Evolutionary conservation across 345 rosid species (phyloP), one percentile per base, ranked within the genome.

Genomic region (Citrus australasica): DNA sequence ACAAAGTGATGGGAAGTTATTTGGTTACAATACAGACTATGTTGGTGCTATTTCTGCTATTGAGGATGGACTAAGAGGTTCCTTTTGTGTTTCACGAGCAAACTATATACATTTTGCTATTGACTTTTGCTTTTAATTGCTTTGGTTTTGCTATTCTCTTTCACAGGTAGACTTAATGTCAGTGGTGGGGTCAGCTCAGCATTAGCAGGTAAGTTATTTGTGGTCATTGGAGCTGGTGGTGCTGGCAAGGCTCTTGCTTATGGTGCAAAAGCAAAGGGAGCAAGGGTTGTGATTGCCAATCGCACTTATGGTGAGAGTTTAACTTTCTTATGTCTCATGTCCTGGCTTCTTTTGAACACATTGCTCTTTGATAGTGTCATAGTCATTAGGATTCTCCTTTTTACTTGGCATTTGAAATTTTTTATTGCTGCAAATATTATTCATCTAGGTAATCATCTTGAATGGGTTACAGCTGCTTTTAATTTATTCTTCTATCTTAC

Each of bases 231-330:
- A 83, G 94, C 98, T 65, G 98, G 99, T 63, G 97, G 98, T 79
- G 95, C 98, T 75, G 97, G 98, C 74, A 93, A 91, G 90, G 97
- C 98, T 40, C 95, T 96, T 81, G 98, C 94, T 79, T 96, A 87
- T 78, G 98, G 98, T 79, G 99, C 99, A 79, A 93, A 91, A 80
- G 91, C 86, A 69, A 96, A 96, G 71, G 98, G 98, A 25, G 98
- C 97, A 1, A 90, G 88, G 79, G 90, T 93, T 63, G 90, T 89
- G 61, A 92, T 93, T 83, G 95, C 98, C 59, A 96, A 96, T 84
- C 92, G 99, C 40, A 92, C 98, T 55, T 93, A 78, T 67, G 92
- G 98, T 90, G 79, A 87, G 63, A 66, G 61, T 61, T 79, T 75
- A 59, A 64, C 70, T 63, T 72, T 55, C 9, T 48, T 42, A 53